Conservation (phyloP, 495 filamentous ascomycete genomes). For the Penicillium taxi region DNA sequence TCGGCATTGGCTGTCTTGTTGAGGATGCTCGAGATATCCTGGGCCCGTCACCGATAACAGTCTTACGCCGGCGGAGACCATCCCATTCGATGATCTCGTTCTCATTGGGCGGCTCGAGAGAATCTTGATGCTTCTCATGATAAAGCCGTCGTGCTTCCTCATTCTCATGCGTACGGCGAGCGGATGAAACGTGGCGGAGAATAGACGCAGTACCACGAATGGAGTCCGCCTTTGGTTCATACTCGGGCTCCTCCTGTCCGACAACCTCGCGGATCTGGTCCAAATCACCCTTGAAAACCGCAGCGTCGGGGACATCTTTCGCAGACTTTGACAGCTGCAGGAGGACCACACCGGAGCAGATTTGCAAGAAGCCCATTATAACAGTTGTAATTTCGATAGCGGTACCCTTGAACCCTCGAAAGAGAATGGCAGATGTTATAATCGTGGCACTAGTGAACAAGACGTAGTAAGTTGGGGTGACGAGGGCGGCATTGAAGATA, state of each 20-base stretch:
- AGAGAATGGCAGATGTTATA: conserved; percentile 84
- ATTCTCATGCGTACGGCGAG: conserved; percentile 68
- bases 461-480: conserved; percentile 97
- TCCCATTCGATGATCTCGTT: conserved; percentile 86
- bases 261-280: conserved; percentile 93
- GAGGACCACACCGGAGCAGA: conserved; percentile 92
- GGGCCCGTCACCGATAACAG: conserved; percentile 48
- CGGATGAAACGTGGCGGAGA: conserved; percentile 69
- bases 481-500: conserved; percentile 91
- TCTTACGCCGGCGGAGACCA: conserved; percentile 77
- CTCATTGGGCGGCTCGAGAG: conserved; percentile 64
- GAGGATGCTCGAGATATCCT: conserved; percentile 26
- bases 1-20: conserved; percentile 25
- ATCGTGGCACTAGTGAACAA: conserved; percentile 95
- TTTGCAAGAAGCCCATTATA: conserved; percentile 87
- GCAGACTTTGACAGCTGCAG: conserved; percentile 96
- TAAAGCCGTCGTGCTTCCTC: conserved; percentile 73
- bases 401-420: conserved; percentile 89
- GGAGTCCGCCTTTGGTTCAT: conserved; percentile 91
- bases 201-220: conserved; percentile 90
- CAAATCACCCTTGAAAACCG: conserved; percentile 86
- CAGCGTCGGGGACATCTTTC: conserved; percentile 91
- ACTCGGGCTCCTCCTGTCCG: conserved; percentile 89
- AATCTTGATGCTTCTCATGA: conserved; percentile 65
- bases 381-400: conserved; percentile 75